Conservation (phyloP, 78 protist genomes). For the Dictyostelium capitatum region DNA sequence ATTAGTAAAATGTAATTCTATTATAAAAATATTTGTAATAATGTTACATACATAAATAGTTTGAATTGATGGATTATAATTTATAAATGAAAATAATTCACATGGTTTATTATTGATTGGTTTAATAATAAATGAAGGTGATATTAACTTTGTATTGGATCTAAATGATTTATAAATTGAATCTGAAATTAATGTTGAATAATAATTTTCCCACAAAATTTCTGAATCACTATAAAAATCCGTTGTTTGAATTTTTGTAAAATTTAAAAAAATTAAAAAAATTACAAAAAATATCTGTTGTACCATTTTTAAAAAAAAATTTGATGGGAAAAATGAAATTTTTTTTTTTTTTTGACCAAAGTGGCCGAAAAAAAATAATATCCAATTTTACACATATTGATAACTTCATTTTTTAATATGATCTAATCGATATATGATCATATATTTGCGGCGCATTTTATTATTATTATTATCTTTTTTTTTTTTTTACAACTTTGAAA, state of each 20-base stretch:
- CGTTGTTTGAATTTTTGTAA: background rate
- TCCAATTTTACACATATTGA: too few species aligned
- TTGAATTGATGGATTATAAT: slow-evolving; percentile 8
- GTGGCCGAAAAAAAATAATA: background rate
- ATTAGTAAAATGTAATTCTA: too few species aligned
- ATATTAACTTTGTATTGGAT: background rate
- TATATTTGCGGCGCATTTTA: background rate
- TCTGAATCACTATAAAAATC: background rate
- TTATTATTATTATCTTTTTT: background rate
- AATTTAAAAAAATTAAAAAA: background rate
- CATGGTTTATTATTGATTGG: background rate
- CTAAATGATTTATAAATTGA: slow-evolving; percentile 4
- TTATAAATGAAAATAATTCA: background rate
- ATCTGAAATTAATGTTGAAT: background rate
- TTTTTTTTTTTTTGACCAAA: background rate
- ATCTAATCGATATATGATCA: background rate
- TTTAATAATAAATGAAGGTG: background rate
- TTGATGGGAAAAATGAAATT: background rate
- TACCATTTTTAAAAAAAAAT: background rate
- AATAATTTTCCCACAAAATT: slow-evolving; percentile 1
- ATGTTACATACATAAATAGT: slow-evolving; percentile 10
- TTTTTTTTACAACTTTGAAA: slow-evolving; percentile 22
- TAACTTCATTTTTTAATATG: background rate
- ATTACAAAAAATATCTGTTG: background rate
- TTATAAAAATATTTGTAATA: too few species aligned